Base-by-base conservation (phyloP, 768 basidiomycete genomes). In the Lenzites betulinus region DNA sequence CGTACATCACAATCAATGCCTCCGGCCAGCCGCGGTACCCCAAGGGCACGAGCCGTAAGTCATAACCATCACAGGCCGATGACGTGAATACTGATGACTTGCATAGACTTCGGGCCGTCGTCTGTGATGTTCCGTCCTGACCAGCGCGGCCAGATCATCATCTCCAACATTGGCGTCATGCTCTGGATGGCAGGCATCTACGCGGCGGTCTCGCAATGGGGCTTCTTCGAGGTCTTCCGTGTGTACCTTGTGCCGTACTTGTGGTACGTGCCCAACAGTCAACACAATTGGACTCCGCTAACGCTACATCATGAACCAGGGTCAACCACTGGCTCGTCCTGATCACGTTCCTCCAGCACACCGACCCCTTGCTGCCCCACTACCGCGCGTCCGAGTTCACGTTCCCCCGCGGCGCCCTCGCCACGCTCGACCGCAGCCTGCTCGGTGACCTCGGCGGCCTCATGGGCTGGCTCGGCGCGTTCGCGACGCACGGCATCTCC, bases 341-440 rank as follows among this genome's bases (percentile, higher is more conserved):
- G 68, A 97, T 98, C 79, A 97, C 95, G 20, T 98, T 93, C 89
- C 81, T 98, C 51, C 96, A 99, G 78, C 96, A 99, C 80, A 98
- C 96, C 68, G 96, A 98, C 77, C 93, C 95, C 20, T 74, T 90
- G 47, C 84, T 98, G 44, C 95, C 95, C 50, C 96, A 98, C 77
- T 98, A 97, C 82, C 90, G 92, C 64, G 84, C 88, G 15, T 71
- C 84, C 38, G 88, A 90, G 70, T 98, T 96, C 82, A 95, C 88
- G 39, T 99, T 98, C 83, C 80, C 89, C 44, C 92, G 94, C 66
- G 96, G 96, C 59, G 96, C 96, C 16, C 86, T 98, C 53, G 78
- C 92, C 53, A 99, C 96, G 12, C 80, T 98, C n/a, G 43, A 44
- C 6, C 43, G 22, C 43, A 3, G 5, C 5, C 15, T 39, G 7